These are phyloP conservation scores for Fusarium abutilonis DNA, from an alignment of 2,329 filamentous ascomycete genomes.

Conservation along the genomic window DNA sequence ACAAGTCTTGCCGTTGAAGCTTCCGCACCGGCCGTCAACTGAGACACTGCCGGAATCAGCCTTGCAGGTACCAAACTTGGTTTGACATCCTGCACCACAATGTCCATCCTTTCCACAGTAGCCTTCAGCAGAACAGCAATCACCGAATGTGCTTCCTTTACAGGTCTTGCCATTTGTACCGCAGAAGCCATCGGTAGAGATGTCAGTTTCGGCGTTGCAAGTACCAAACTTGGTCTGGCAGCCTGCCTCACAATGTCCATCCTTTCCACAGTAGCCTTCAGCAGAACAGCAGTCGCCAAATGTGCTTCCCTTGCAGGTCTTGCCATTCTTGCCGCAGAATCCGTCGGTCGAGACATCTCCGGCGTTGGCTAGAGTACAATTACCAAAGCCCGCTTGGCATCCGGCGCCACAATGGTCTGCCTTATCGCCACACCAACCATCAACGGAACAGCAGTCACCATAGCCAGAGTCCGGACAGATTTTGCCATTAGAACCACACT, in stretches of 20 bases:
- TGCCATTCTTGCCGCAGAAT: background rate
- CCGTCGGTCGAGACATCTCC: constrained; percentile 8
- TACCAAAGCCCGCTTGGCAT: constrained; percentile 2
- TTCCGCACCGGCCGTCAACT: background rate
- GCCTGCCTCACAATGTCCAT: background rate
- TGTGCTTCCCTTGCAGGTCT: background rate
- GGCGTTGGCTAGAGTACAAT: background rate
- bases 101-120: background rate
- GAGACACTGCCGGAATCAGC: background rate
- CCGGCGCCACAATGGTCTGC: constrained; percentile 1
- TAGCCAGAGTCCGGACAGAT: constrained; percentile 2
- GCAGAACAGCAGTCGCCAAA: constrained; percentile 7
- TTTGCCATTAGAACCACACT: constrained; percentile 12
- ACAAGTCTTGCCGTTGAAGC: background rate
- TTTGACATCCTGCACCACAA: constrained; percentile 4
- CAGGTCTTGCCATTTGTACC: background rate
- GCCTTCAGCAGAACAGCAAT: background rate
- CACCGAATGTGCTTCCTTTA: background rate
- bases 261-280: background rate
- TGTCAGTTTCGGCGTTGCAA: background rate
- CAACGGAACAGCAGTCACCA: constrained; percentile 1
- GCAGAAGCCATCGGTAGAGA: background rate
- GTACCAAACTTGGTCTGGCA: constrained; percentile 1
- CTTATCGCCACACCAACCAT: background rate
- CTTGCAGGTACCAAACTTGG: constrained; percentile 4